Conservation (phyloP, 163 green algal species). For the Trebouxiophyceae sp. region DNA sequence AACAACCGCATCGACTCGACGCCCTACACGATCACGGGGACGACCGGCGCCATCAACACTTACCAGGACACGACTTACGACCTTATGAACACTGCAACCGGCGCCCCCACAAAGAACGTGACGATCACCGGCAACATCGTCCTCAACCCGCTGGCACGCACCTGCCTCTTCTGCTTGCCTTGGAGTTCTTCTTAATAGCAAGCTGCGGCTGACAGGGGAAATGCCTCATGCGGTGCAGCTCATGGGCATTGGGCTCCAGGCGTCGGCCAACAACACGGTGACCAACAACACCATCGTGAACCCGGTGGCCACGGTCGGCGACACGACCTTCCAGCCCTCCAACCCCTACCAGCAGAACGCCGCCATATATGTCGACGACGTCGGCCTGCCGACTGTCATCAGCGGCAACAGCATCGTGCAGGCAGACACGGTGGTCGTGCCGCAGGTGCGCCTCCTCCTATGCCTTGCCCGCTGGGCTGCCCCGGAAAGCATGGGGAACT, state of each 20-base stretch:
- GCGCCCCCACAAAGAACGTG: neutral
- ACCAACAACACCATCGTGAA: conserved; percentile 1
- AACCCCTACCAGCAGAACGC: neutral
- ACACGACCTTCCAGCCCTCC: neutral
- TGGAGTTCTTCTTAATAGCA: too few relatives aligned
- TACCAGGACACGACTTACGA: too few relatives aligned
- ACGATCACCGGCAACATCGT: neutral
- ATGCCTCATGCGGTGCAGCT: too few relatives aligned
- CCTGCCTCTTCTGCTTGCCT: too few relatives aligned
- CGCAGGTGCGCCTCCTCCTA: too few relatives aligned
- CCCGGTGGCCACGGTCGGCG: neutral
- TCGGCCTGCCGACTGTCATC: neutral
- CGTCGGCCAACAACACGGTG: neutral
- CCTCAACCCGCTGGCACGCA: neutral
- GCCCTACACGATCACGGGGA: neutral
- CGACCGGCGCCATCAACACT: too few relatives aligned
- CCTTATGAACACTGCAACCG: too few relatives aligned
- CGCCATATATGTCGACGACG: neutral
- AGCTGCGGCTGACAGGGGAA: too few relatives aligned
- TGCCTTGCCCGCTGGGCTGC: too few relatives aligned
- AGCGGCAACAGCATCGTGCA: neutral
- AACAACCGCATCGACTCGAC: too few relatives aligned
- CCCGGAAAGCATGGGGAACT: too few relatives aligned
- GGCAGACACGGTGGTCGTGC: neutral
- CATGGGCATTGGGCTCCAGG: neutral